Percentiles rank a stretch among this genome's conserved stretches.
phyloP scores from a whole-genome alignment of 768 basidiomycete genomes.

The Tulasnella sp. region DNA sequence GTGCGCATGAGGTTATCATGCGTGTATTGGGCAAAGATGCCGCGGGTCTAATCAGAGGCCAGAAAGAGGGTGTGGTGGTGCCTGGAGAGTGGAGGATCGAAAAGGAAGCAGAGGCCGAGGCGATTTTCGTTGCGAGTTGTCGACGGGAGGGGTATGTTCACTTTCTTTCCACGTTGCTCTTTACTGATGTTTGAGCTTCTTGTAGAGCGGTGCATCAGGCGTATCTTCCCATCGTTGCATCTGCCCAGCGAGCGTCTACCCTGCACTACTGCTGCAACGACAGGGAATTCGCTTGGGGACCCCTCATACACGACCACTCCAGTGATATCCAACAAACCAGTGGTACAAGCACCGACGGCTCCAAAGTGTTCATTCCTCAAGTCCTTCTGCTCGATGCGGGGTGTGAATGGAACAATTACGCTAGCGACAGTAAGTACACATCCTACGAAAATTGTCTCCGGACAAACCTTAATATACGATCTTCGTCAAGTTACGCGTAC shows the following conservation, averaged over 20 bases:
- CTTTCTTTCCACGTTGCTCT: background rate
- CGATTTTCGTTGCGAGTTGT: constrained; percentile 83
- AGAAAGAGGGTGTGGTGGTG: constrained; percentile 32
- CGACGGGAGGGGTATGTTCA: constrained; percentile 64
- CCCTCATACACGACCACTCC: constrained; percentile 43
- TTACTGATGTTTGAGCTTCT: background rate
- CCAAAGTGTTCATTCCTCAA: constrained; percentile 33
- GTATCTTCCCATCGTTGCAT: constrained; percentile 86
- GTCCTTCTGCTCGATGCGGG: constrained; percentile 90
- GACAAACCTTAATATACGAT: constrained; percentile 20
- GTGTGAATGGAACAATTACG: constrained; percentile 71
- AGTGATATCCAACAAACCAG: constrained; percentile 32
- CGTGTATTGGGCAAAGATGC: constrained; percentile 69
- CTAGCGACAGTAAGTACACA: constrained; percentile 41
- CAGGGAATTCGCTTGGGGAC: constrained; percentile 75
- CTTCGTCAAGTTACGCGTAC: constrained; percentile 43
- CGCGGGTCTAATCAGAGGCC: constrained; percentile 36
- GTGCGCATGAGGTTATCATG: constrained; percentile 90
- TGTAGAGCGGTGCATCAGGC: constrained; percentile 71
- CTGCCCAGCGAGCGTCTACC: constrained; percentile 73
- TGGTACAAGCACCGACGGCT: constrained; percentile 37
- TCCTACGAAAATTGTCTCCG: background rate
- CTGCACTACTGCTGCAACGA: constrained; percentile 95
- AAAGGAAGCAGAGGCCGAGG: constrained; percentile 89
- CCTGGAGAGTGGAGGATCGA: constrained; percentile 81